Evolutionary conservation across 2,329 filamentous ascomycete genomes (phyloP), one percentile per base, ranked within the genome.

Genomic region (Ophiostoma tasmaniense): DNA sequence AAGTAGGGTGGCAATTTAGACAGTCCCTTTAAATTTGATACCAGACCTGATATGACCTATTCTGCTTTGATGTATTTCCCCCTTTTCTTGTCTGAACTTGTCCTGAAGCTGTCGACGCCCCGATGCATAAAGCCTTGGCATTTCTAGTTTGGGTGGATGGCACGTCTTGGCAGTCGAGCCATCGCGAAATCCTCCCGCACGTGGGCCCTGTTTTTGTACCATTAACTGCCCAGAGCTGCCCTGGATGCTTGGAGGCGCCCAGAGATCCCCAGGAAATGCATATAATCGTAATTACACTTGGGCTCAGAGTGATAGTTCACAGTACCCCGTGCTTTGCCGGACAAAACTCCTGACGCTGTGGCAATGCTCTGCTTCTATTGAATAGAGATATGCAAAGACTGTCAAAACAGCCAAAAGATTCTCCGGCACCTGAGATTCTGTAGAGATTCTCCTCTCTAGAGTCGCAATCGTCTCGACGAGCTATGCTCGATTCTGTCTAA

Each of bases 121-220:
- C 25, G 55, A 61, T 28, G 55, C 55, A 33, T 30, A 20, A 61
- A 61, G 55, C 25, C 55, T 61, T 61, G 55, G 55, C 55, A 30
- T 33, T 28, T 30, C 25, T 17, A 30, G 22, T 8, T 30, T 20
- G 11, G 55, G 55, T 61, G 55, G 25, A 61, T 28, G 55, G 25
- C 25, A 61, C 3, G 55, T 61, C 55, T 61, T 61, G 55, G 55
- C 55, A 55, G 50, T 25, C 50, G 50, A 28, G 50, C 50, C n/a
- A 55, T 61, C 55, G 55, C 25, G 25, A 61, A 30, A 33, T 61
- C 25, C 55, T 61, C 55, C 52, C 55, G 55, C 55, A 61, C 55
- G 55, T 61, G 55, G 25, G 55, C 55, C 55, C 50, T 25, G n/a
- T 55, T 11, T 55, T 55, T 55, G 50, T 55, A n/a, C 50, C 50